phyloP scores from a whole-genome alignment of 257 asterid species.

The Solanum appendiculatum region DNA sequence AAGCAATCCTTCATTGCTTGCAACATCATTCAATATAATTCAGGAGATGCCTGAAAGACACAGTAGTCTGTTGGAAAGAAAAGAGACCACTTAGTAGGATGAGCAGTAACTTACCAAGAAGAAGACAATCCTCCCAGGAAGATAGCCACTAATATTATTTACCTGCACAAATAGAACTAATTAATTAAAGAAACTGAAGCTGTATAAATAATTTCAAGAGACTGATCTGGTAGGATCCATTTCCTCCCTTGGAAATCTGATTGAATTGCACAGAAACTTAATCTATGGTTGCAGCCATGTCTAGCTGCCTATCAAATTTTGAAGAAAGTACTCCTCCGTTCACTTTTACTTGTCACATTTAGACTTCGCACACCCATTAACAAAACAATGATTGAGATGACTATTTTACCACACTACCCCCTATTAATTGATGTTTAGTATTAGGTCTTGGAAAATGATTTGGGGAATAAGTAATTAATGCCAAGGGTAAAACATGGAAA shows the following conservation, averaged over 20 bases:
- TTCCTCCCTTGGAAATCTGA: not conserved
- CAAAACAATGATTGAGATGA: not conserved
- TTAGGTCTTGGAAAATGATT: not conserved
- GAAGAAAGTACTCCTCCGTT: not conserved
- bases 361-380: not conserved
- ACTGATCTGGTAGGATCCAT: not conserved
- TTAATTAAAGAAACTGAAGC: not conserved
- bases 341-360: not conserved
- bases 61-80: not conserved
- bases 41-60: not conserved
- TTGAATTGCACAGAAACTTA: not conserved
- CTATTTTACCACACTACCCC: not conserved
- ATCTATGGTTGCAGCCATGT: not conserved
- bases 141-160: constrained; percentile 96
- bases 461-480: too few species aligned
- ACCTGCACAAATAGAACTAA: constrained; percentile 39
- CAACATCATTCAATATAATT: not conserved
- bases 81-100: not conserved
- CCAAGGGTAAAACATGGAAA: too few species aligned
- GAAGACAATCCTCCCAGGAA: constrained; percentile 97
- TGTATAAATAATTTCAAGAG: not conserved
- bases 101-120: constrained; percentile 65
- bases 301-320: not conserved
- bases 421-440: not conserved
- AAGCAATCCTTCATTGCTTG: not conserved